Conservation (phyloP, 2,329 filamentous ascomycete genomes). For the Colletotrichum paranaense region DNA sequence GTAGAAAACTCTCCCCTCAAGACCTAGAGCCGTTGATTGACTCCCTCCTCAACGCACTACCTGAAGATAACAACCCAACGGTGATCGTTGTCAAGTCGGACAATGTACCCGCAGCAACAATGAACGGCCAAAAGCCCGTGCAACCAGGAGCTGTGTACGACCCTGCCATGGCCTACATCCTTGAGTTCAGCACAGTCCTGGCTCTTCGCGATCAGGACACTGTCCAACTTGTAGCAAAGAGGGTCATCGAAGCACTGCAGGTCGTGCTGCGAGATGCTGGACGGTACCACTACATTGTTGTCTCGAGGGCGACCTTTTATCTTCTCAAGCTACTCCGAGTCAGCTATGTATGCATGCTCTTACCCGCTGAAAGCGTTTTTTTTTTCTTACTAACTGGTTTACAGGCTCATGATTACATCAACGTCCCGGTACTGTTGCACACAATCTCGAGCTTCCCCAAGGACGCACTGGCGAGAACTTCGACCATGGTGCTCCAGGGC, state of each 20-base stretch:
- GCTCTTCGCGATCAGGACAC: slow-evolving; percentile 81
- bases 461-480: slow-evolving; percentile 79
- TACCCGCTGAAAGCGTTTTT: slow-evolving; percentile 3
- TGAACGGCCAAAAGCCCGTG: slow-evolving; percentile 67
- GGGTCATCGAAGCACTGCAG: slow-evolving; percentile 83
- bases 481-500: slow-evolving; percentile 81
- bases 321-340: slow-evolving; percentile 83
- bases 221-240: slow-evolving; percentile 78
- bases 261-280: slow-evolving; percentile 82
- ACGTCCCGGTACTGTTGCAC: slow-evolving; percentile 91
- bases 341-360: slow-evolving; percentile 76
- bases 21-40: slow-evolving; percentile 63
- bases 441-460: slow-evolving; percentile 89
- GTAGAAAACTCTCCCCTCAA: slow-evolving; percentile 52
- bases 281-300: slow-evolving; percentile 83
- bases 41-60: slow-evolving; percentile 83
- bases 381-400: slow-evolving; percentile 15
- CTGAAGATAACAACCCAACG: slow-evolving; percentile 80
- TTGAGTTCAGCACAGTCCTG: slow-evolving; percentile 89
- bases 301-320: slow-evolving; percentile 89
- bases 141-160: slow-evolving; percentile 78
- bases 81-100: slow-evolving; percentile 95
- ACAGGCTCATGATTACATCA: slow-evolving; percentile 89
- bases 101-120: slow-evolving; percentile 70
- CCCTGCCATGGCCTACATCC: slow-evolving; percentile 86